Conservation (phyloP, 768 basidiomycete genomes). For the Pleurotus eryngii region DNA sequence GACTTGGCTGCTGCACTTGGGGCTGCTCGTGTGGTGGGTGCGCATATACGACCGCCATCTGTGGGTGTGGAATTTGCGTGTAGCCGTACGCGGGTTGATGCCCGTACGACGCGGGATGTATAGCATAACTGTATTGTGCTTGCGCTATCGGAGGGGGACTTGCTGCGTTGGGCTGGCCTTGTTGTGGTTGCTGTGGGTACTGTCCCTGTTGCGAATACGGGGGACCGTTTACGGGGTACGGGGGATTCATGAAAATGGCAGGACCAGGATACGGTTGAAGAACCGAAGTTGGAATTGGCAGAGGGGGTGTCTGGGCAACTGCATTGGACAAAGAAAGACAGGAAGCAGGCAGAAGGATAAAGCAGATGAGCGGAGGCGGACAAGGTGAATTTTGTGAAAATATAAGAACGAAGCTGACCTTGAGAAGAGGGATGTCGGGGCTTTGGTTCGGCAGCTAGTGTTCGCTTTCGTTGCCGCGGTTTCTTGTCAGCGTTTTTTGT, state of each 20-base stretch:
- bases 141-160: constrained; percentile 1
- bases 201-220: constrained; percentile 29
- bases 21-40: constrained; percentile 2
- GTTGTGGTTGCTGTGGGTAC: constrained; percentile 25
- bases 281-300: constrained; percentile 23
- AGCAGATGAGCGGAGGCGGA: constrained; percentile 8
- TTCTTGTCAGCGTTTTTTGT: constrained; percentile 41
- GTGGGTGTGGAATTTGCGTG: constrained; percentile 13
- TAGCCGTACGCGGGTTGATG: constrained; percentile 1
- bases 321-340: not conserved
- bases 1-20: constrained; percentile 24
- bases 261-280: constrained; percentile 56
- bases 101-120: not conserved
- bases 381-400: constrained; percentile 18
- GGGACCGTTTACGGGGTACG: constrained; percentile 61
- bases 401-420: constrained; percentile 11
- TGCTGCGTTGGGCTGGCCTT: not conserved
- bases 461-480: constrained; percentile 49
- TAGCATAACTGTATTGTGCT: constrained; percentile 3
- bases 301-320: constrained; percentile 2
- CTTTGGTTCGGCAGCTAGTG: constrained; percentile 10
- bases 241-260: constrained; percentile 67
- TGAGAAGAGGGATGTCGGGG: not conserved
- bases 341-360: not conserved
- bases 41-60: constrained; percentile 7